A percentile compares a stretch with the other conserved stretches of the same genome.
These are phyloP conservation scores for Physcomitrium patens DNA, from an alignment of 225 moss, liverwort and hornwort genomes.

Conservation along the genomic window DNA sequence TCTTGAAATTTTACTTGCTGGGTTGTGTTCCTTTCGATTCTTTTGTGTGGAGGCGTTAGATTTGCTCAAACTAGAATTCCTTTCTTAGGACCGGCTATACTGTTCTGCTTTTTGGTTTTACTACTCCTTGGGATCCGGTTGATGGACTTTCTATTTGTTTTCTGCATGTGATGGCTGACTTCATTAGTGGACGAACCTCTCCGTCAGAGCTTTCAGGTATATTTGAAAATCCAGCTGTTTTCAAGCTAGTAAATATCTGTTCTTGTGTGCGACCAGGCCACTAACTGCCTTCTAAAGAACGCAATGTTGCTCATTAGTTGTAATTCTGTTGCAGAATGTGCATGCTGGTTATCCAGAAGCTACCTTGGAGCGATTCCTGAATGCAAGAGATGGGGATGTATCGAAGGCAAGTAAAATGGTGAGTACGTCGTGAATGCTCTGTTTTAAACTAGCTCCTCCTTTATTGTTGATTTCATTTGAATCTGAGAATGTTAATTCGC, in stretches of 20 bases:
- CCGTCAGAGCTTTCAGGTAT: conserved; percentile 52
- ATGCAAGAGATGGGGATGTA: conserved; percentile 79
- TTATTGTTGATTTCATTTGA: neutral
- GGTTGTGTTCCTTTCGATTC: conserved; percentile 8
- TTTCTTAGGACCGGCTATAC: neutral
- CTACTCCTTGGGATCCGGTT: neutral
- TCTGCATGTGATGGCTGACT: conserved; percentile 30
- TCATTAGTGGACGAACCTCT: conserved; percentile 49
- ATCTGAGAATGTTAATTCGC: neutral
- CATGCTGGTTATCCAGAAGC: conserved; percentile 71
- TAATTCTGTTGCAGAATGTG: conserved; percentile 63
- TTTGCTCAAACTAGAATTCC: neutral
- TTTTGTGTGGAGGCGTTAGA: neutral
- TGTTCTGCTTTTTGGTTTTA: neutral
- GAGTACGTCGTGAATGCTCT: neutral
- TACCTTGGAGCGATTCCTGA: conserved; percentile 70
- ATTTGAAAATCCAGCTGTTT: neutral
- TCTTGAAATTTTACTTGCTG: neutral
- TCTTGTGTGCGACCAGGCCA: neutral
- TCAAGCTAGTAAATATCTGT: neutral
- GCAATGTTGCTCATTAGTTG: conserved; percentile 1
- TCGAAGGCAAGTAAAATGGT: conserved; percentile 88
- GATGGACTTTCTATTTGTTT: conserved; percentile 19
- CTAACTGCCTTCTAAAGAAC: neutral
- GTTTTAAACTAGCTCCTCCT: neutral